Conservation (phyloP, 805 yeast genomes). For the Starmera dryadoides region DNA sequence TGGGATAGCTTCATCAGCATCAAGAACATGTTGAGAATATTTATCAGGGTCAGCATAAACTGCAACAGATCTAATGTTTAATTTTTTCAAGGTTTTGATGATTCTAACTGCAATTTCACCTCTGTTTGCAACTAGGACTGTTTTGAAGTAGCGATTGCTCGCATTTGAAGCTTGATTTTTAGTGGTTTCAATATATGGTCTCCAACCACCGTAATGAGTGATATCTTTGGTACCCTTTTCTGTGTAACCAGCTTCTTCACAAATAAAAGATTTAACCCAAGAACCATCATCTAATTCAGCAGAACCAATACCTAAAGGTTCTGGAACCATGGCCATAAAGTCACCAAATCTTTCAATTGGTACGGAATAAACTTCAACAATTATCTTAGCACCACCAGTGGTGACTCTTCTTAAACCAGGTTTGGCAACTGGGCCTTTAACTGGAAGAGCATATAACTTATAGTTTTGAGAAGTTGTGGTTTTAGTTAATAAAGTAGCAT, state of each 20-base stretch:
- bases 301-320: conserved; percentile 92
- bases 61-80: conserved; percentile 75
- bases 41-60: conserved; percentile 88
- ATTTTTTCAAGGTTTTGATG: conserved; percentile 76
- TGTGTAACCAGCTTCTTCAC: conserved; percentile 84
- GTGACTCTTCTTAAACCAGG: conserved; percentile 75
- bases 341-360: conserved; percentile 75
- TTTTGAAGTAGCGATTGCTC: conserved; percentile 57
- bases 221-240: conserved; percentile 70
- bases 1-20: conserved; percentile 78
- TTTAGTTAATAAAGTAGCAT: conserved; percentile 60
- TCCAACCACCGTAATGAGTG: conserved; percentile 88
- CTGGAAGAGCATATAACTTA: conserved; percentile 76
- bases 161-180: conserved; percentile 22
- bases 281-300: conserved; percentile 77
- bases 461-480: conserved; percentile 70
- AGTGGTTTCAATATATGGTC: conserved; percentile 40
- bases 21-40: conserved; percentile 77
- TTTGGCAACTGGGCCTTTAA: conserved; percentile 72
- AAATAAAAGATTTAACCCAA: conserved; percentile 88
- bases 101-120: conserved; percentile 97
- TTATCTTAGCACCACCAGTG: conserved; percentile 49
- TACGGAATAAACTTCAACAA: conserved; percentile 76
- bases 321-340: conserved; percentile 84
- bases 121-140: conserved; percentile 92